Base-by-base conservation (phyloP, 75 land plant genomes). In the Cupressus sempervirens region DNA sequence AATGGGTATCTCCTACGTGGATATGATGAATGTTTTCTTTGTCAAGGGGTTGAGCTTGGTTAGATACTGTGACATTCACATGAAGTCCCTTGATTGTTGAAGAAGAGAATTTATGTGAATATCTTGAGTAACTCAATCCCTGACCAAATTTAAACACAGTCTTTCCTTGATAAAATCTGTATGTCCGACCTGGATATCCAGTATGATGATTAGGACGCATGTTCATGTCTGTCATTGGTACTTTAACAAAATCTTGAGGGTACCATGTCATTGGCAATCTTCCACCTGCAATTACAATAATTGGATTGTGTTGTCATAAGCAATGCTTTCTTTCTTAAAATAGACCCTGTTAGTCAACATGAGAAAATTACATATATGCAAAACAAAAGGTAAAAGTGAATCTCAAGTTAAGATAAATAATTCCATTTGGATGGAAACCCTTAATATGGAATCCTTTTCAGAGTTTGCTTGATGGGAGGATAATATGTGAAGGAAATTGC, bases 181-280 rank as follows among this genome's bases (percentile, higher is more conserved):
- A 94, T 23, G 97, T 98, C 13, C 99, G 87, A 0, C 99, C 99
- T 10, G 99, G 99, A 83, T 96, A 96, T 7, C 93, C 94, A 1
- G 89, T 62, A 1, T 91, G 43, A 50, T 85, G 76, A 10, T 95
- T 91, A 2, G 98, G 88, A 7, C 96, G 84, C 99, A 98, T 98
- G 43, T 91, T 87, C 99, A 98, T 98, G 85, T 95, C 93, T 30
- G 95, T 96, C 99, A 98, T 96, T 40, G 91, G 90, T 26, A 93
- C 84, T 56, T 76, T 89, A 1, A 90, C 89, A 82, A 88, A 98
- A 9, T 84, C 88, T 62, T 96, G 86, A 3, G 98, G 99, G 83
- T 98, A 98, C 99, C 99, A 98, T 56, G 97, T 96, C 7, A 95
- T 70, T 70, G 99, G 98, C 32, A 97, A 84, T 86, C 89, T 91